Conservation (phyloP, 2,329 filamentous ascomycete genomes). For the Chalaropsis ovoidea region DNA sequence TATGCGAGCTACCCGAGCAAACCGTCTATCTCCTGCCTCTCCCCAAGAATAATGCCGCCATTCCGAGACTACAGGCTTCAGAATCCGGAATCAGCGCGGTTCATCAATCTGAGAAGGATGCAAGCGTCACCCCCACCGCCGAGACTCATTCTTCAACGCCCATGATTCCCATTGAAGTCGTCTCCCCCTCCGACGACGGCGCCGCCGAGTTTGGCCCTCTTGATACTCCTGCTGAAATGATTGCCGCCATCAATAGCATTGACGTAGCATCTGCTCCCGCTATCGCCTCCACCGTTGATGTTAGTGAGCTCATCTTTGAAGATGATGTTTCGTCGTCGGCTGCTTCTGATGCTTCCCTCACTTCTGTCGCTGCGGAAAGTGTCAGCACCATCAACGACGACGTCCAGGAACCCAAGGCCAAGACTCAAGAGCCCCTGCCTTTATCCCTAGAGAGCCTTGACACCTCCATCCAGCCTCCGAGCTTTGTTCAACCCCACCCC, state of each 20-base stretch:
- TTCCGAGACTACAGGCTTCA: slow-evolving; percentile 20
- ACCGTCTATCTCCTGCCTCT: slow-evolving; percentile 60
- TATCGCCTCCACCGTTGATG: not conserved
- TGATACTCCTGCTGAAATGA: slow-evolving; percentile 24
- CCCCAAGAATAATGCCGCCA: slow-evolving; percentile 30
- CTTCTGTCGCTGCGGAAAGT: slow-evolving; percentile 38
- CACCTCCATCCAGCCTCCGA: slow-evolving; percentile 62
- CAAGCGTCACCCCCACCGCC: not conserved
- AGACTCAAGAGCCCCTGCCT: slow-evolving; percentile 29
- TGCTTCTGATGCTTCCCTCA: slow-evolving; percentile 36
- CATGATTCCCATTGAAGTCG: slow-evolving; percentile 10
- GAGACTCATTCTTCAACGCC: slow-evolving; percentile 27
- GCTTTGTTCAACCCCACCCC: slow-evolving; percentile 87
- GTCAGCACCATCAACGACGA: slow-evolving; percentile 17
- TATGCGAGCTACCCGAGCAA: slow-evolving; percentile 52
- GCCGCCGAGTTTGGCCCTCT: slow-evolving; percentile 15
- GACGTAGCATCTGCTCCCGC: not conserved
- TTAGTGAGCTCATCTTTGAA: not conserved
- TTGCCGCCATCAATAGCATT: slow-evolving; percentile 24
- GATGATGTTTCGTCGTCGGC: slow-evolving; percentile 6
- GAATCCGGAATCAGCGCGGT: slow-evolving; percentile 16
- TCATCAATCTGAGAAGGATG: not conserved
- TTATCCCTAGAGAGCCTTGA: slow-evolving; percentile 38
- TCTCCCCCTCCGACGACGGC: not conserved
- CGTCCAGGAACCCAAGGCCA: slow-evolving; percentile 18